Evolutionary conservation across 306 rosid genomes (phyloP), one percentile per base, ranked within the genome.

Genomic region (Amphicarpaea edgeworthii): DNA sequence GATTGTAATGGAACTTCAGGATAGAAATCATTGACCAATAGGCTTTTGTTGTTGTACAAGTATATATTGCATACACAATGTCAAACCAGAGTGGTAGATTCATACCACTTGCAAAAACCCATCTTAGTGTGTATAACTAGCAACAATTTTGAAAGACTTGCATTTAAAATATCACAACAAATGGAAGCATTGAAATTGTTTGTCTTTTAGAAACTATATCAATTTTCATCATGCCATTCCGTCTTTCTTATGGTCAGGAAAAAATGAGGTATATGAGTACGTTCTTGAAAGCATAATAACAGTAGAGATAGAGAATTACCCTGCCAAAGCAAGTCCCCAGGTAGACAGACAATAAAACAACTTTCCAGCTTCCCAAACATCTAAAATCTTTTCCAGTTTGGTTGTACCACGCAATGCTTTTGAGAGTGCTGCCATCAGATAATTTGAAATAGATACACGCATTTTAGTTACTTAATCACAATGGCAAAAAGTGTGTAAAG

Each of bases 291-390:
- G 45, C 19, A 51, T 47, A 69, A 20, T 68, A 61, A 46, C 55
- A 54, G 69, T 51, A 61, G 67, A 20, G 42, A 61, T 42, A 24
- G 72, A 75, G 81, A 37, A 82, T 79, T 79, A 95, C 97, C 97
- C 97, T 0, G 89, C 84, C 75, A 95, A 87, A 78, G 99, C 91
- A 83, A 95, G 97, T 77, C 99, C 99, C 99, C 99, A 95, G 37
- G 97, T 90, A 84, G 97, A 84, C 26, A 95, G 79, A 42, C 96
- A 43, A 83, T 92, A 95, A 66, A 95, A 90, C 84, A 92, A 46
- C 78, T 68, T 87, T 53, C 99, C 97, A 24, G 99, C 97, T 78
- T 86, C 79, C 97, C 99, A 92, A 68, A 95, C 86, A 72, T 80
- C 85, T 21, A 92, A 51, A 62, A 86, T 43, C 83, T 77, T 89